These are phyloP conservation scores for Saccharata proteae DNA, from an alignment of 2,329 filamentous ascomycete genomes.

Conservation along the genomic window DNA sequence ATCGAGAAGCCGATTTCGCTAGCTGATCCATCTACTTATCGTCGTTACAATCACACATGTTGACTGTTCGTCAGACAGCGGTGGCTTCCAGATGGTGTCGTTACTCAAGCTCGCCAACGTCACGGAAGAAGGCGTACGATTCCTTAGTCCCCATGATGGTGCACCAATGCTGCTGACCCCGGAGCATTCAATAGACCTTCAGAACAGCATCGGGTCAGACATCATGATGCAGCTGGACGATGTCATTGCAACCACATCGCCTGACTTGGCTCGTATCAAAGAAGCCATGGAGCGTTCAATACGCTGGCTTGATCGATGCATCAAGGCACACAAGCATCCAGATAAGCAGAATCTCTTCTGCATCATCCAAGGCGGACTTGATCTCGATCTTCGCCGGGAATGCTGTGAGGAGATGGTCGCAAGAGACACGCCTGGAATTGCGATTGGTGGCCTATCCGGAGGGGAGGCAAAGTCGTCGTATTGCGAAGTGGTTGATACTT, in stretches of 20 bases:
- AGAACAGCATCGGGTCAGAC: conserved; percentile 95
- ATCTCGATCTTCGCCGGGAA: conserved; percentile 70
- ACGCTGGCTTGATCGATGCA: conserved; percentile 91
- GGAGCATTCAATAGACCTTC: conserved; percentile 89
- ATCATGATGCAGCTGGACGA: conserved; percentile 99
- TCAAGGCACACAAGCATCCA: conserved; percentile 75
- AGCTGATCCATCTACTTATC: neutral
- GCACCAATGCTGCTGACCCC: conserved; percentile 93
- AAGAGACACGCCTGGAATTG: conserved; percentile 86
- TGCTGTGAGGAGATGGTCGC: conserved; percentile 82
- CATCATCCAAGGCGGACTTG: conserved; percentile 92
- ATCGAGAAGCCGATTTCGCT: too few species aligned
- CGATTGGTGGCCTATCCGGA: conserved; percentile 87
- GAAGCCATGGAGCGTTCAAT: conserved; percentile 93
- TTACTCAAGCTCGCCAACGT: conserved; percentile 84
- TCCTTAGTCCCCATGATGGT: conserved; percentile 92
- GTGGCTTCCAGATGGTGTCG: conserved; percentile 90
- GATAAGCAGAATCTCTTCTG: conserved; percentile 88
- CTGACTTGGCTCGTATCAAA: conserved; percentile 74
- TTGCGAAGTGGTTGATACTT: conserved; percentile 79
- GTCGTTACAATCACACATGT: too few species aligned
- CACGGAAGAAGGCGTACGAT: conserved; percentile 90
- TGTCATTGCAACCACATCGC: conserved; percentile 90
- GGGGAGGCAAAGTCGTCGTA: conserved; percentile 91
- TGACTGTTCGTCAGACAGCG: conserved; percentile 29